These are phyloP conservation scores for Yarrowia bubula DNA, from an alignment of 805 yeast species.

Conservation along the genomic window DNA sequence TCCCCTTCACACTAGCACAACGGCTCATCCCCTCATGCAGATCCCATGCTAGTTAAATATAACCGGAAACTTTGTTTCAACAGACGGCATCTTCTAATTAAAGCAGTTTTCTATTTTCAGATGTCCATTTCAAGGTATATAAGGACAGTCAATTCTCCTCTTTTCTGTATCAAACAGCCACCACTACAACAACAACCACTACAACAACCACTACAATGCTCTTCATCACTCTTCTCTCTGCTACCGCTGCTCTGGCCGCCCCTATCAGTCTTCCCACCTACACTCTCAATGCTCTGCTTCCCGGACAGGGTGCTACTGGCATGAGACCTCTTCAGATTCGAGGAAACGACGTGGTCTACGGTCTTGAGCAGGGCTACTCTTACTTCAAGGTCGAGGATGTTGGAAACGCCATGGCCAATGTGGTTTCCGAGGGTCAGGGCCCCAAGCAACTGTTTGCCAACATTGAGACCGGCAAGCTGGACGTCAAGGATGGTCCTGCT, in stretches of 20 bases:
- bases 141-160: neutral
- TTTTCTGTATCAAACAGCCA: neutral
- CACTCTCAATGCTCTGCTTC: neutral
- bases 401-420: neutral
- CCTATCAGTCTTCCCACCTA: neutral
- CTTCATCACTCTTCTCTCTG: neutral
- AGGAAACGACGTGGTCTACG: neutral
- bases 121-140: too few species aligned
- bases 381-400: neutral
- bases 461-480: neutral
- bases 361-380: neutral
- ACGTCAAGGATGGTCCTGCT: neutral
- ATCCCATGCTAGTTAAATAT: neutral
- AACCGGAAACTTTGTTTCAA: neutral
- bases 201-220: neutral
- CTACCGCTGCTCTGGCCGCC: neutral
- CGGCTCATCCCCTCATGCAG: neutral
- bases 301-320: neutral
- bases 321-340: neutral
- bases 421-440: neutral
- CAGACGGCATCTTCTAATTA: too few species aligned
- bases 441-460: neutral
- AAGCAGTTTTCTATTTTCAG: too few species aligned
- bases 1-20: neutral
- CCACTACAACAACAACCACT: neutral